Conservation (phyloP, 192 early-diverging fungal genomes). For the Podila minutissima region DNA sequence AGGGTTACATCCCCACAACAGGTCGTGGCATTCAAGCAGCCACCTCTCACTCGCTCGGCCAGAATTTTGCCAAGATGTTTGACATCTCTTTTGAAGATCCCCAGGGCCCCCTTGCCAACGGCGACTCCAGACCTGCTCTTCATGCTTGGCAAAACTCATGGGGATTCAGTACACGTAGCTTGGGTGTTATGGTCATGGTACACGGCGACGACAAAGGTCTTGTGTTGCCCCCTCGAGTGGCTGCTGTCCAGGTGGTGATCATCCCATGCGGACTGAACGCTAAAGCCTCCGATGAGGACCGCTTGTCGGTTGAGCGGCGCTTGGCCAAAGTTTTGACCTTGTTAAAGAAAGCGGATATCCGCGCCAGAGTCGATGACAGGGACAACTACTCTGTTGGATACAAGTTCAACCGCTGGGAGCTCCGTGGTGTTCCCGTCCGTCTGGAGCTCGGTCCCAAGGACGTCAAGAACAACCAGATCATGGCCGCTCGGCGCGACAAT, state of each 20-base stretch:
- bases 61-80: conserved; percentile 99
- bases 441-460: conserved; percentile 98
- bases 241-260: conserved; percentile 89
- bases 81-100: conserved; percentile 92
- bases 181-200: conserved; percentile 99
- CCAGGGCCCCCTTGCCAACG: conserved; percentile 56
- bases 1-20: conserved; percentile 96
- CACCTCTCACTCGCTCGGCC: conserved; percentile 98
- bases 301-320: conserved; percentile 68
- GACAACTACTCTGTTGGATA: conserved; percentile 91
- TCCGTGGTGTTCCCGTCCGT: conserved; percentile 96
- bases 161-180: conserved; percentile 96
- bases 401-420: conserved; percentile 99
- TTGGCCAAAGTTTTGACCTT: conserved; percentile 72
- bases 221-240: conserved; percentile 94
- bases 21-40: conserved; percentile 98
- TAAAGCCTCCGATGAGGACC: conserved; percentile 86
- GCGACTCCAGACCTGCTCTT: conserved; percentile 72
- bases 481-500: conserved; percentile 86
- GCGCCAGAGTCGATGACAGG: conserved; percentile 81
- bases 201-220: conserved; percentile 99
- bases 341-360: conserved; percentile 77
- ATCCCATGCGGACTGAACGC: conserved; percentile 94
- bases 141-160: conserved; percentile 99
- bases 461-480: conserved; percentile 79